These are phyloP conservation scores for Arthrobotrys pseudoclavata DNA, from an alignment of 2,329 filamentous ascomycete genomes.

Conservation along the genomic window DNA sequence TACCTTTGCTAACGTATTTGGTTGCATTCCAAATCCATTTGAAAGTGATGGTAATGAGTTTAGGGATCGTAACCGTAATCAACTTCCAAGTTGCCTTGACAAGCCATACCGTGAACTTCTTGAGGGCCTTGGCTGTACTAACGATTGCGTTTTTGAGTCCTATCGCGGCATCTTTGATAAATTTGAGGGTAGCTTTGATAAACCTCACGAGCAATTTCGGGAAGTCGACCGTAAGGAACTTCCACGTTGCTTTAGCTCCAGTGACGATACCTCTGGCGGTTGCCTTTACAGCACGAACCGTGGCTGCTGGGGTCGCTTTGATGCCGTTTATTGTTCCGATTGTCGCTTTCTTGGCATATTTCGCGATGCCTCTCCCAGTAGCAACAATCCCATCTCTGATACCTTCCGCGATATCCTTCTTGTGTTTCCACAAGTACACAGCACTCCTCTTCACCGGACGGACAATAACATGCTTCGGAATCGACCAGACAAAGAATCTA, in stretches of 20 bases:
- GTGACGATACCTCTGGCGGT: conserved; percentile 34
- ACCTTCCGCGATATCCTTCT: conserved; percentile 40
- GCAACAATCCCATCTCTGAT: conserved; percentile 37
- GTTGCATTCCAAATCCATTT: conserved; percentile 65
- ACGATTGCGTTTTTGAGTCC: conserved; percentile 37
- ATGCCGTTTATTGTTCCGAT: conserved; percentile 43
- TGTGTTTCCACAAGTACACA: conserved; percentile 49
- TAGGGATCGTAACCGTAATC: conserved; percentile 60
- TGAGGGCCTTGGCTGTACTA: conserved; percentile 36
- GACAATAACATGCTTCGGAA: conserved; percentile 50
- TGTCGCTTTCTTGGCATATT: conserved; percentile 30
- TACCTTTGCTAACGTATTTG: conserved; percentile 31
- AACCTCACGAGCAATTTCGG: conserved; percentile 33
- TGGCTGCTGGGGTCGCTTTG: conserved; percentile 38
- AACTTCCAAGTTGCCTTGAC: conserved; percentile 36
- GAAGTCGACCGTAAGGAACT: conserved; percentile 42
- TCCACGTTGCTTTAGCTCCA: conserved; percentile 44
- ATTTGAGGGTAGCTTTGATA: conserved; percentile 42
- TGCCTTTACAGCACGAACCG: conserved; percentile 31
- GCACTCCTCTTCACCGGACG: conserved; percentile 18
- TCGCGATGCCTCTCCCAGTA: conserved; percentile 33
- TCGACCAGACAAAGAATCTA: conserved; percentile 48
- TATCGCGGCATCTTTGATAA: conserved; percentile 40
- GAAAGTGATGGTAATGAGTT: conserved; percentile 66
- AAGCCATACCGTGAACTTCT: conserved; percentile 35